Conservation (phyloP, 768 basidiomycete species). For the Pisolithus orientalis region DNA sequence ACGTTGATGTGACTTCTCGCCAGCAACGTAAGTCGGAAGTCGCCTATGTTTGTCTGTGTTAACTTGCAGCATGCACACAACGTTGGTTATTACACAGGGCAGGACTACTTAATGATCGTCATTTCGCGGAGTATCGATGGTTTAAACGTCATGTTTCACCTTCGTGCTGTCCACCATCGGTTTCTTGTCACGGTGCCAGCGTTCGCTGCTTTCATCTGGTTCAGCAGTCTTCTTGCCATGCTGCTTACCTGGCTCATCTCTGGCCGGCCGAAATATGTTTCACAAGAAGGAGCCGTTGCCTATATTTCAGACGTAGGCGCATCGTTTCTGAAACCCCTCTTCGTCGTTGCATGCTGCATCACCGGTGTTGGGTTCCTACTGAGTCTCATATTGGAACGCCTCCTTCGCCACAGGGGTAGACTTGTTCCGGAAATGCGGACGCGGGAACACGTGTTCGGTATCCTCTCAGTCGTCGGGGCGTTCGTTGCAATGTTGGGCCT, state of each 20-base stretch:
- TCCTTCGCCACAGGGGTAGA: slow-evolving; percentile 61
- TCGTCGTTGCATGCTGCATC: slow-evolving; percentile 57
- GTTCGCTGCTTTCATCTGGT: slow-evolving; percentile 60
- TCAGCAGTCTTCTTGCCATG: slow-evolving; percentile 63
- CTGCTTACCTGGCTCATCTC: slow-evolving; percentile 64
- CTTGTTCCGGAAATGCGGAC: slow-evolving; percentile 54
- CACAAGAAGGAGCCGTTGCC: slow-evolving; percentile 51
- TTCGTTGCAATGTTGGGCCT: slow-evolving; percentile 60
- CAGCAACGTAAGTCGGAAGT: too few species aligned
- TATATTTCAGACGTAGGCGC: slow-evolving; percentile 82
- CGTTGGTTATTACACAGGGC: too few species aligned
- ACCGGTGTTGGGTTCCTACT: slow-evolving; percentile 59
- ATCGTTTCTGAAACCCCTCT: slow-evolving; percentile 66
- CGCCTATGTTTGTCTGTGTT: too few species aligned
- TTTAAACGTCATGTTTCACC: slow-evolving; percentile 9
- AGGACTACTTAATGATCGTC: neutral
- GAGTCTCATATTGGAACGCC: slow-evolving; percentile 54
- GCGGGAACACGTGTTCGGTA: slow-evolving; percentile 48
- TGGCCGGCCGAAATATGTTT: slow-evolving; percentile 46
- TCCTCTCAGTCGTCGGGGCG: slow-evolving; percentile 55
- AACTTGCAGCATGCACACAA: too few species aligned
- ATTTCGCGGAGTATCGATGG: neutral
- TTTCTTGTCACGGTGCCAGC: slow-evolving; percentile 61
- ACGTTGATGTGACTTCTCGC: too few species aligned
- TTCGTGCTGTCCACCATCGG: slow-evolving; percentile 38